Evolutionary conservation across 2,329 filamentous ascomycete species (phyloP).

Genomic region (Fusarium brachygibbosum): DNA sequence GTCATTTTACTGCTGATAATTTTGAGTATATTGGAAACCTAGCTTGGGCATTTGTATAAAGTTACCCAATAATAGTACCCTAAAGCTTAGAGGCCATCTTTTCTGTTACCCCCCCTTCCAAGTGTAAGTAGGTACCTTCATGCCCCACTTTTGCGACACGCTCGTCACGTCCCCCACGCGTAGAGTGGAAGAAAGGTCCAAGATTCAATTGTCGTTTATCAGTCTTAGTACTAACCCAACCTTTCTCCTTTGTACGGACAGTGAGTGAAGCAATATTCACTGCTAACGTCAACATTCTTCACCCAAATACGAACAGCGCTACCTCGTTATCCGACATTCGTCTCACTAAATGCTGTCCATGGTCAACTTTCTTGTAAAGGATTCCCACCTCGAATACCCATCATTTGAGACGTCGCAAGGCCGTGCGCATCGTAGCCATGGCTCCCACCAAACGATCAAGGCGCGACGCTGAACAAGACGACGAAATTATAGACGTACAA

Average conservation of each 20-base stretch:
- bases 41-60: too few relatives aligned
- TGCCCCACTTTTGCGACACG: conserved; percentile 25
- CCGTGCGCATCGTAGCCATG: conserved; percentile 45
- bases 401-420: conserved; percentile 8
- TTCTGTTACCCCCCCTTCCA: too few relatives aligned
- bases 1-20: too few relatives aligned
- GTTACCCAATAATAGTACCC: too few relatives aligned
- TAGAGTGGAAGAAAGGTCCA: conserved; percentile 38
- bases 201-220: not conserved
- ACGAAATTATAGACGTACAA: conserved; percentile 55
- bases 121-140: too few relatives aligned
- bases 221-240: not conserved
- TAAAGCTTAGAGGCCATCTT: too few relatives aligned
- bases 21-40: too few relatives aligned
- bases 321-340: not conserved
- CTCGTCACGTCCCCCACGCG: conserved; percentile 43
- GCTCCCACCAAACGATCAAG: conserved; percentile 60
- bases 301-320: not conserved
- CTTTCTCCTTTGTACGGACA: conserved; percentile 4
- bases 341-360: too few relatives aligned
- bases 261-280: not conserved
- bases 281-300: not conserved
- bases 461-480: conserved; percentile 53
- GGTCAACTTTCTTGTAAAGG: not conserved
- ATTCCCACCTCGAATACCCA: not conserved